These are phyloP conservation scores for Phaeosphaeria sp. DNA, from an alignment of 2,329 filamentous ascomycete genomes.

Conservation along the genomic window DNA sequence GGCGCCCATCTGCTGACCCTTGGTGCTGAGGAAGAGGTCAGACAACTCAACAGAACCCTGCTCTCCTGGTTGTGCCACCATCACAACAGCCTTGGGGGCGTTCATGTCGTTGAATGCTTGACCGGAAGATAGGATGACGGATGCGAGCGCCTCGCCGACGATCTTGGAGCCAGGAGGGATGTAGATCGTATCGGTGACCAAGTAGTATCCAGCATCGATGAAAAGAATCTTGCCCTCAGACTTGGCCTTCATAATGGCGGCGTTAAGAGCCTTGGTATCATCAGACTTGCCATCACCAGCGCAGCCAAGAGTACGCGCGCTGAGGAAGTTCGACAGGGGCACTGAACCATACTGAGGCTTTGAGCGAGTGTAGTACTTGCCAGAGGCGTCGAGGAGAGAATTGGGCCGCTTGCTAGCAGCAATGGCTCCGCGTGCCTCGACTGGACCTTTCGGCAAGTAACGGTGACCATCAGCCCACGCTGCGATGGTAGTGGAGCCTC, in stretches of 20 bases:
- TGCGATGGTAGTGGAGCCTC: constrained; percentile 25
- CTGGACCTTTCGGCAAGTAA: constrained; percentile 48
- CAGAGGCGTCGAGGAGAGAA: constrained; percentile 53
- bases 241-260: constrained; percentile 69
- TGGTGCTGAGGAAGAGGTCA: constrained; percentile 74
- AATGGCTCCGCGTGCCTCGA: constrained; percentile 53
- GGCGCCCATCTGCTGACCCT: constrained; percentile 71
- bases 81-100: constrained; percentile 69
- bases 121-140: constrained; percentile 81
- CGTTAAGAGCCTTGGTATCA: constrained; percentile 81
- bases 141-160: constrained; percentile 83
- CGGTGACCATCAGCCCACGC: constrained; percentile 45
- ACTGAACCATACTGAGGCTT: constrained; percentile 59
- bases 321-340: constrained; percentile 68
- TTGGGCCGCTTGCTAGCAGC: constrained; percentile 50
- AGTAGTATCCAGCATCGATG: constrained; percentile 65
- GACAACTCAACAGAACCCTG: constrained; percentile 72
- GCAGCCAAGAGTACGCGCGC: constrained; percentile 57
- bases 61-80: constrained; percentile 70
- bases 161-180: constrained; percentile 76
- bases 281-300: constrained; percentile 85
- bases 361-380: constrained; percentile 58
- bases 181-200: constrained; percentile 61
- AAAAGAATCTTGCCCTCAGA: constrained; percentile 62
- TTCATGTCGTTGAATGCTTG: constrained; percentile 53